These are phyloP conservation scores for Chaetomiaceae sp. DNA, from an alignment of 2,329 filamentous ascomycete species.

Conservation along the genomic window DNA sequence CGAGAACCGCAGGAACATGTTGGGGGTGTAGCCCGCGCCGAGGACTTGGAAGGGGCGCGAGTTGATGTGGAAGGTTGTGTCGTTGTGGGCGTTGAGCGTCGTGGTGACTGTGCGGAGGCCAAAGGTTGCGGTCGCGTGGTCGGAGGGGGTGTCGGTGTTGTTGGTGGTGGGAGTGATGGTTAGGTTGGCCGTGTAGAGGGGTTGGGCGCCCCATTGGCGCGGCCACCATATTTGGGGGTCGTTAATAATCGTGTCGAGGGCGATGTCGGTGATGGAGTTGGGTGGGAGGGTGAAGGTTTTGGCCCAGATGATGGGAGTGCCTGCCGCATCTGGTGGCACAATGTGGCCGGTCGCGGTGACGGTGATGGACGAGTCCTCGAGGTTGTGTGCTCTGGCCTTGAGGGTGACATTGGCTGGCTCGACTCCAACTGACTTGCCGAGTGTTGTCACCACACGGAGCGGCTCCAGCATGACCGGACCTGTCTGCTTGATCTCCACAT, in stretches of 20 bases:
- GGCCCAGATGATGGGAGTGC: slow-evolving; percentile 28
- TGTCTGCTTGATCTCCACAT: slow-evolving; percentile 52
- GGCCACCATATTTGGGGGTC: slow-evolving; percentile 59
- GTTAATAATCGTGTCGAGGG: slow-evolving; percentile 35
- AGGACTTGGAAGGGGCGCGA: slow-evolving; percentile 55
- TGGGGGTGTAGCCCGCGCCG: slow-evolving; percentile 56
- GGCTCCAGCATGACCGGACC: slow-evolving; percentile 46
- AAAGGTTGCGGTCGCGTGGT: slow-evolving; percentile 38
- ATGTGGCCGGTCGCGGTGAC: slow-evolving; percentile 30
- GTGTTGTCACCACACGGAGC: slow-evolving; percentile 43
- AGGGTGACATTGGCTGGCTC: slow-evolving; percentile 36
- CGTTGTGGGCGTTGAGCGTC: slow-evolving; percentile 47
- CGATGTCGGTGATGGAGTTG: slow-evolving; percentile 35
- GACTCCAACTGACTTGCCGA: slow-evolving; percentile 29
- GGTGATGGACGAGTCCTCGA: slow-evolving; percentile 38
- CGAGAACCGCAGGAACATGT: slow-evolving; percentile 59
- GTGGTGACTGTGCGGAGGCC: slow-evolving; percentile 54
- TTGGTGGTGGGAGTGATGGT: slow-evolving; percentile 25
- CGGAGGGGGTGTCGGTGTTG: slow-evolving; percentile 29
- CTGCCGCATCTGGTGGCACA: slow-evolving; percentile 29
- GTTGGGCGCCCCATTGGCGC: slow-evolving; percentile 50
- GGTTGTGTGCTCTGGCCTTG: slow-evolving; percentile 37
- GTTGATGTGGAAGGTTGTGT: slow-evolving; percentile 54
- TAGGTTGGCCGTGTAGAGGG: slow-evolving; percentile 32
- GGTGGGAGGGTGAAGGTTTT: slow-evolving; percentile 37